Evolutionary conservation across 2,329 filamentous ascomycete species (phyloP), one percentile per base, ranked within the genome.

Genomic region (Lecanicillium sp.): DNA sequence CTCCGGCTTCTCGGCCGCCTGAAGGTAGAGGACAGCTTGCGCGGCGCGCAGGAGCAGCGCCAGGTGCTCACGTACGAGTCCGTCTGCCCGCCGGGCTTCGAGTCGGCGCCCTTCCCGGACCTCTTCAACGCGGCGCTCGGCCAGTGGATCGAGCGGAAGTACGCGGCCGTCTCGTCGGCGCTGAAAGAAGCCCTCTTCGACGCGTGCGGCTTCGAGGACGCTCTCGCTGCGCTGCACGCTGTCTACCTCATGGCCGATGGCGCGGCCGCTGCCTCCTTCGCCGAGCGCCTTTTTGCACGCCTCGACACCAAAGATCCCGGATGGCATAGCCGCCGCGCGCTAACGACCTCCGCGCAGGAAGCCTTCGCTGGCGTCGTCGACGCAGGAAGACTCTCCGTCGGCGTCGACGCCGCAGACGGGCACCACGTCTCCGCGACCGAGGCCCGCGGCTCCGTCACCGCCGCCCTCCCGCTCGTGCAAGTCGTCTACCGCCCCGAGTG

Each of bases 181-280:
- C 70, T 96, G 14, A 80, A 80, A 17, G 69, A 74, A 37, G 74
- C 81, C 3, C 73, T 97, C 0, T 84, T 89, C 49, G 69, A 81
- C 10, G 73, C 79, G 7, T 90, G 84, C 57, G 82, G 81, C 0
- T 68, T 97, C 0, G 77, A 76, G 62, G 67, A 71, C 3, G 77
- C 81, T 0, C 67, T 96, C 0, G 70, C 83, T 47, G 78, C 81
- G 0, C 68, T 97, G 24, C 79, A 87, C 27, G 69, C 77, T 32
- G 68, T 96, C 14, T 96, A 90, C 61, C 74, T 95, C 19, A 85
- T 86, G 65, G 79, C 78, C 14, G 83, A 96, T 56, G 87, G 89
- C 2, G 77, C 81, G 1, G 69, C 81, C 1, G 78, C 84, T 1
- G 77, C 84, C 39, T 65, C 69, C 0, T 84, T 95, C 55, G 78